Conservation (phyloP, 768 basidiomycete genomes). For the Mycena filopes region DNA sequence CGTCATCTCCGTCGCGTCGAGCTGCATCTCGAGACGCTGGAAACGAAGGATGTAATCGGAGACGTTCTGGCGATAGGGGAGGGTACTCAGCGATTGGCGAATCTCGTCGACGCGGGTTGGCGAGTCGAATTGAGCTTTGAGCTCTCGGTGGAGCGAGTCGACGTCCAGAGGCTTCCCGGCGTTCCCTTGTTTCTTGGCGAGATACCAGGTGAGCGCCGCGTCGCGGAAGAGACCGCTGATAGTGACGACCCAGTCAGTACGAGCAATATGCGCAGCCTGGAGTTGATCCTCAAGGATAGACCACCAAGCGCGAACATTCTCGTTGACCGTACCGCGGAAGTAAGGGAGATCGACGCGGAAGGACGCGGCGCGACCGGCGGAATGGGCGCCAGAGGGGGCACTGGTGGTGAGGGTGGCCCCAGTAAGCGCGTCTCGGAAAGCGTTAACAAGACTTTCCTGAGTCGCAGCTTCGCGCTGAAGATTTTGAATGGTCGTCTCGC, state of each 20-base stretch:
- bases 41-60: conserved; percentile 17
- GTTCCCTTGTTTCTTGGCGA: conserved; percentile 9
- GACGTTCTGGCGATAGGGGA: background rate
- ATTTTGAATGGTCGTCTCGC: background rate
- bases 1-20: conserved; percentile 17
- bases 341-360: conserved; percentile 17
- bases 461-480: background rate
- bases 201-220: conserved; percentile 19
- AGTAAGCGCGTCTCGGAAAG: background rate
- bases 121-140: conserved; percentile 18
- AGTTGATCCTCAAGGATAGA: conserved; percentile 25
- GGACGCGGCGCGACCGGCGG: background rate
- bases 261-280: conserved; percentile 6
- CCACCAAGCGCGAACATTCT: conserved; percentile 10
- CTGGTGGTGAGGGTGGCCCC: background rate
- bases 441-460: background rate
- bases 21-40: conserved; percentile 24
- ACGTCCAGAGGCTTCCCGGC: background rate
- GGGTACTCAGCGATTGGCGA: background rate
- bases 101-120: conserved; percentile 18
- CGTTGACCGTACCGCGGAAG: conserved; percentile 14
- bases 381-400: background rate
- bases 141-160: conserved; percentile 7
- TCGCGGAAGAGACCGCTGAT: conserved; percentile 19
- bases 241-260: conserved; percentile 10